Evolutionary conservation across 352 stramenopile species (phyloP), one percentile per base, ranked within the genome.

Genomic region (Thalassiosira hispida): DNA sequence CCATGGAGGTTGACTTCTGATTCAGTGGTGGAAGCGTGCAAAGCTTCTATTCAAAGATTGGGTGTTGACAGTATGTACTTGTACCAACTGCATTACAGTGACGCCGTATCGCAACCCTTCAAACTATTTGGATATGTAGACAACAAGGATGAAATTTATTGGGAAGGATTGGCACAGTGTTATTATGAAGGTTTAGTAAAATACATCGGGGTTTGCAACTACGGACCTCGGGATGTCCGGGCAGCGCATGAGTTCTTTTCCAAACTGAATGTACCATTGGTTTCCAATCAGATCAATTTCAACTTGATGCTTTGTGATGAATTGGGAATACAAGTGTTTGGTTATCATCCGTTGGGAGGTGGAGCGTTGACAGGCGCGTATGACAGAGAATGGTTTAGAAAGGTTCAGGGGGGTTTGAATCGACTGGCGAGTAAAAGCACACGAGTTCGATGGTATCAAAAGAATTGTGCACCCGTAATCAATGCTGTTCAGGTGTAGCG

Each of bases 211-310:
- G 57, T 66, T 6, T 66, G 57, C 57, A 66, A 66, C 18, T 66
- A 66, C 20, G 57, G 57, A 46, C 57, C 57, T 4, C 31, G 18
- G 23, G 60, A 55, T 31, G 12, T 66, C 5, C 31, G 57, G 2
- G 12, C 3, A 18, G 12, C 12, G 23, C 16, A 66, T 18, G 57
- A 46, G 18, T 46, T n/a, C 12, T 53, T 66, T 5, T 66, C 57
- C 5, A 53, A 66, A 38, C 9, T 14, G 29, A 25, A 53, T 38
- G 57, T 66, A 14, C 57, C 57, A 38, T 52, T 66, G 14, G 57
- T 66, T 2, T 66, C 57, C 1, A 66, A 66, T 23, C 57, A 66
- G 60, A 66, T 66, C 14, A 66, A 66, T 53, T 66, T 55, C 38
- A 66, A 66, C 57, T 23, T 66, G 14, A 66, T 66, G 57, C 5